Evolutionary conservation across 768 basidiomycete genomes (phyloP).

Genomic region (Psilocybe tampanensis): DNA sequence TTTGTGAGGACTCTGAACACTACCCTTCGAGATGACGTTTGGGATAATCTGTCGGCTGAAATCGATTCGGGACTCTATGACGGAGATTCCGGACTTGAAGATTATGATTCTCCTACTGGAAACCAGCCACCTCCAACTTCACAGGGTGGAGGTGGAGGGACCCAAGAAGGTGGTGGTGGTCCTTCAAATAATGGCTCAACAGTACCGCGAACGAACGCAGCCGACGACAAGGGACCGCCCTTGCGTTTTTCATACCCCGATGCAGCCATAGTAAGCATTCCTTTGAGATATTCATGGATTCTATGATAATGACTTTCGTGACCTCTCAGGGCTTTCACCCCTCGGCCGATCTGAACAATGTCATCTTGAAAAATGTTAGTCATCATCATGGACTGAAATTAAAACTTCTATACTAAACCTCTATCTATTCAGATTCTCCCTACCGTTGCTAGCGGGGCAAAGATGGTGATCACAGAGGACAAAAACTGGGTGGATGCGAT

Average conservation of each 20-base stretch:
- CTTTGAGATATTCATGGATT: background rate
- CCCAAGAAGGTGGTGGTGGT: background rate
- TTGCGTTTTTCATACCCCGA: background rate
- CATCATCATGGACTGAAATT: background rate
- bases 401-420: background rate
- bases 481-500: background rate
- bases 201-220: background rate
- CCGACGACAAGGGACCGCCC: background rate
- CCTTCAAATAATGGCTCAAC: background rate
- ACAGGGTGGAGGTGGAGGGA: background rate
- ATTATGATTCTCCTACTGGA: background rate
- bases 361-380: background rate
- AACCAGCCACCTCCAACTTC: background rate
- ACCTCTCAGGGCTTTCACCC: background rate
- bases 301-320: background rate
- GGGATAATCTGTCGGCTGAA: background rate
- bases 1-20: background rate
- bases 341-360: background rate
- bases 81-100: background rate
- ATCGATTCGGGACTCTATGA: background rate
- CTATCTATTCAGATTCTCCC: background rate
- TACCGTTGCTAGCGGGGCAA: background rate
- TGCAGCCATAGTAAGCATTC: background rate
- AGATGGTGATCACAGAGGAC: background rate
- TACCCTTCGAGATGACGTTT: background rate